Evolutionary conservation across 2,329 filamentous ascomycete species (phyloP).

Genomic region (Pseudocercospora ulei): DNA sequence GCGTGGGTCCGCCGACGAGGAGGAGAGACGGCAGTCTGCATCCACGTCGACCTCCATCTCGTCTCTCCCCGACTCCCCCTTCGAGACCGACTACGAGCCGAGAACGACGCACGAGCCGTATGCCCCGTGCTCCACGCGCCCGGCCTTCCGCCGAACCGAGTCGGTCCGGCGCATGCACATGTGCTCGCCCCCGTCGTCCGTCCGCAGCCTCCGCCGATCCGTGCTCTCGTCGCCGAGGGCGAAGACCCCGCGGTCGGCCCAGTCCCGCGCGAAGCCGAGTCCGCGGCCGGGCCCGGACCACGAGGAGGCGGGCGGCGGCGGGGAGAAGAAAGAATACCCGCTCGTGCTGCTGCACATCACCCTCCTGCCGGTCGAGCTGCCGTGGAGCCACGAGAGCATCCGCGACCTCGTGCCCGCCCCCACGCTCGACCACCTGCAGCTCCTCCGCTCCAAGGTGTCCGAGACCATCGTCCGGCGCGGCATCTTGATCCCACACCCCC

Average conservation of each 20-base stretch:
- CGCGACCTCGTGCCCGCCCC: constrained; percentile 44
- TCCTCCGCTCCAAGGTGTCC: constrained; percentile 59
- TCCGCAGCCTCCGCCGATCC: constrained; percentile 37
- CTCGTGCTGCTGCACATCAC: constrained; percentile 71
- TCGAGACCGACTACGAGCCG: constrained; percentile 26
- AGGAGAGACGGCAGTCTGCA: constrained; percentile 25
- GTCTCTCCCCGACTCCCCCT: constrained; percentile 30
- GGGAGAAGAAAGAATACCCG: constrained; percentile 39
- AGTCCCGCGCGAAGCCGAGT: constrained; percentile 42
- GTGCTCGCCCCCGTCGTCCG: constrained; percentile 54
- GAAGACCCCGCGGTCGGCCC: constrained; percentile 37
- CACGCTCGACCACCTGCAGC: constrained; percentile 52
- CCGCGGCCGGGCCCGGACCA: constrained; percentile 36
- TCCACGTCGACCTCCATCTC: constrained; percentile 30
- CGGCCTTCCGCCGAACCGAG: constrained; percentile 59
- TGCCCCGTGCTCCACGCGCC: constrained; percentile 51
- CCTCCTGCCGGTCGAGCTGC: constrained; percentile 58
- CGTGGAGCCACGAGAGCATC: constrained; percentile 47
- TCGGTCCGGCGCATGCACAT: constrained; percentile 63
- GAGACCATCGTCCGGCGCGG: constrained; percentile 64
- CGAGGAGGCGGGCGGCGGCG: constrained; percentile 13
- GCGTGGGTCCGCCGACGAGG: constrained; percentile 13
- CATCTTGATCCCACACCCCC: constrained; percentile 67
- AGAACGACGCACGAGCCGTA: constrained; percentile 36
- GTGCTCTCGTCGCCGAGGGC: constrained; percentile 38